Percentiles rank a stretch among this genome's conserved stretches.
Evolutionary conservation across 2,329 filamentous ascomycete species (phyloP).

Genomic region (Grosmannia penicillata): DNA sequence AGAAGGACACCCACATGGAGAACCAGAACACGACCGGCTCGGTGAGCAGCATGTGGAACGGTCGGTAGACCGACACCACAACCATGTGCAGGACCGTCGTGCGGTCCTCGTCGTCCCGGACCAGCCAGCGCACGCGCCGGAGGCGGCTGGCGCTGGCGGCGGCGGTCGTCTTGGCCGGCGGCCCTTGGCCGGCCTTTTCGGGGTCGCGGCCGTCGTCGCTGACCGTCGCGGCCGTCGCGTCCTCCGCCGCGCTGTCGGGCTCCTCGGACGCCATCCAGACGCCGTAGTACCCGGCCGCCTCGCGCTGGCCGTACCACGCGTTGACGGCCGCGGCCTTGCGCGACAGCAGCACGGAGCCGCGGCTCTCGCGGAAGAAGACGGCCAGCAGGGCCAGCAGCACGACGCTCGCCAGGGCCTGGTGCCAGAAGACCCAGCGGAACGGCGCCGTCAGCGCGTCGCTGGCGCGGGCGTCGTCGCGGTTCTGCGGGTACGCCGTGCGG

Average conservation of each 20-base stretch:
- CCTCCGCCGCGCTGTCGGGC: slow-evolving; percentile 5
- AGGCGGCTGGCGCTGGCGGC: slow-evolving; percentile 8
- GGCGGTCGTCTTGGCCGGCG: background rate
- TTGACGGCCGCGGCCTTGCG: slow-evolving; percentile 63
- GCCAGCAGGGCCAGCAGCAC: slow-evolving; percentile 49
- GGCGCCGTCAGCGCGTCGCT: slow-evolving; percentile 15
- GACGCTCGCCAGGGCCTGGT: slow-evolving; percentile 59
- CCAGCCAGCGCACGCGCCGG: slow-evolving; percentile 61
- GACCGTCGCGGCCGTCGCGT: slow-evolving; percentile 8
- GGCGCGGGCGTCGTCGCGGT: slow-evolving; percentile 6
- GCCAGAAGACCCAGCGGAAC: slow-evolving; percentile 85
- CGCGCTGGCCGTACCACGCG: slow-evolving; percentile 61
- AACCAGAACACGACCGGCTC: slow-evolving; percentile 77
- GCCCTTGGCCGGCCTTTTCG: background rate
- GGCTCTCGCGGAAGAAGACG: slow-evolving; percentile 65
- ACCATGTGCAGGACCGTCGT: slow-evolving; percentile 56
- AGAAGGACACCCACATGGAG: slow-evolving; percentile 78
- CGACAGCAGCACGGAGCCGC: slow-evolving; percentile 65
- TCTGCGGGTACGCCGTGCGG: slow-evolving; percentile 24
- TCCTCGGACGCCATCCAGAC: slow-evolving; percentile 20
- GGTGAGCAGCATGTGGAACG: slow-evolving; percentile 63
- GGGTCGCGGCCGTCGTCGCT: background rate
- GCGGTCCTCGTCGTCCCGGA: slow-evolving; percentile 64
- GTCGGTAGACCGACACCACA: slow-evolving; percentile 56
- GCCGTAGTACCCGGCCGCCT: slow-evolving; percentile 44